A percentile compares a stretch with the other conserved stretches of the same genome.
These are phyloP conservation scores for Paraleonurus japonicus DNA, from an alignment of 257 asterid genomes.

Conservation along the genomic window DNA sequence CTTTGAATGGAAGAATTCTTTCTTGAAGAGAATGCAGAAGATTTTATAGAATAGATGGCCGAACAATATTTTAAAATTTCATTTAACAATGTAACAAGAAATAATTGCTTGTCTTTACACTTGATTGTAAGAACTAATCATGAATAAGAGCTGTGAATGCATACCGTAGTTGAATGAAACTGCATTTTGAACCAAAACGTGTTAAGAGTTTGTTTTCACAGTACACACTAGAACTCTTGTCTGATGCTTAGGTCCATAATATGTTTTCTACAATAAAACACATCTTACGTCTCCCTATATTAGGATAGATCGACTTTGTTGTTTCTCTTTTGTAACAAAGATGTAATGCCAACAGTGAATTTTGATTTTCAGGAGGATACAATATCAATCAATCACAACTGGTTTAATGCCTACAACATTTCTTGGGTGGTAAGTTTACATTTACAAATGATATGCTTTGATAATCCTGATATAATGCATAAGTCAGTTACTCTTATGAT, in stretches of 20 bases:
- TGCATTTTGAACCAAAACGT: too few species aligned
- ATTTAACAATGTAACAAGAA: too few species aligned
- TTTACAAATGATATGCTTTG: background rate
- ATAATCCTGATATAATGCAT: constrained; percentile 9
- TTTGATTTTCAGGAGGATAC: constrained; percentile 79
- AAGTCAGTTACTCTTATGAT: background rate
- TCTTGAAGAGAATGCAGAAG: background rate
- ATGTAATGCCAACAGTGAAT: constrained; percentile 17
- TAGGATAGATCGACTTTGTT: too few species aligned
- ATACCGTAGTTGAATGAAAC: too few species aligned
- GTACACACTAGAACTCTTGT: too few species aligned
- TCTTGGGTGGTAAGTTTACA: constrained; percentile 74
- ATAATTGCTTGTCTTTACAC: too few species aligned
- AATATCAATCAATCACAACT: constrained; percentile 92
- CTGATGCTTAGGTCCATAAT: too few species aligned
- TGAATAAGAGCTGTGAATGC: too few species aligned
- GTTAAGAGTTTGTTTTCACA: too few species aligned
- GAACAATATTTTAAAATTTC: background rate
- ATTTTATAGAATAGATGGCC: background rate
- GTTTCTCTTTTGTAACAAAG: background rate
- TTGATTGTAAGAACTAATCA: too few species aligned
- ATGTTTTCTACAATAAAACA: too few species aligned
- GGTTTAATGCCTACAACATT: constrained; percentile 82
- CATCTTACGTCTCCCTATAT: too few species aligned
- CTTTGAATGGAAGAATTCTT: background rate